Evolutionary conservation across 2,329 filamentous ascomycete species (phyloP).

Genomic region (Ophiostoma sp.): DNA sequence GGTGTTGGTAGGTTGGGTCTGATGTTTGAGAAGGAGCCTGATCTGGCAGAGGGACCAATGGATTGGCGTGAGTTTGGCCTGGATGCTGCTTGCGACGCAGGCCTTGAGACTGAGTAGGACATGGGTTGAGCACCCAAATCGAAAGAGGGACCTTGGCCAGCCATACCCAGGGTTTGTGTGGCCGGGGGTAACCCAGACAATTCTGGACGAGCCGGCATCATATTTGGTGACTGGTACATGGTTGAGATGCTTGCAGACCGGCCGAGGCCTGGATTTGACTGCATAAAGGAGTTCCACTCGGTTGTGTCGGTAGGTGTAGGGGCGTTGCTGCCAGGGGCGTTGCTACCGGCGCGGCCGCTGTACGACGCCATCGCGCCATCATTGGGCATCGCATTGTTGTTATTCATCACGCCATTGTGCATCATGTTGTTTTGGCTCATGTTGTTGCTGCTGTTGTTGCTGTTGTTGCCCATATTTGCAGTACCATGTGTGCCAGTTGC

Average conservation of each 20-base stretch:
- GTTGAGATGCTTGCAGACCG: constrained; percentile 36
- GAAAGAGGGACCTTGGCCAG: constrained; percentile 13
- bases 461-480: background rate
- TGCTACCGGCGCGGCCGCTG: constrained; percentile 26
- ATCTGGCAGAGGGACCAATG: background rate
- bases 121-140: constrained; percentile 14
- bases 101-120: constrained; percentile 19
- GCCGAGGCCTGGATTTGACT: constrained; percentile 56
- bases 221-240: constrained; percentile 34
- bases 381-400: background rate
- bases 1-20: constrained; percentile 3
- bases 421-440: constrained; percentile 3
- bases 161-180: background rate
- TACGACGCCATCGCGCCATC: background rate
- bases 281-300: constrained; percentile 73
- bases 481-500: constrained; percentile 23
- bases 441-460: background rate
- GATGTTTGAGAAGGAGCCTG: background rate
- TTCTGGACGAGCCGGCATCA: constrained; percentile 28
- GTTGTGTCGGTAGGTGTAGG: constrained; percentile 56
- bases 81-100: constrained; percentile 15
- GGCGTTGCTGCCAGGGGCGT: constrained; percentile 34
- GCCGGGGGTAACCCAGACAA: constrained; percentile 20
- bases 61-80: constrained; percentile 20
- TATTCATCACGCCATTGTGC: background rate